phyloP scores from a whole-genome alignment of 495 filamentous ascomycete species.

The Pseudomonodictys pantanalensis region DNA sequence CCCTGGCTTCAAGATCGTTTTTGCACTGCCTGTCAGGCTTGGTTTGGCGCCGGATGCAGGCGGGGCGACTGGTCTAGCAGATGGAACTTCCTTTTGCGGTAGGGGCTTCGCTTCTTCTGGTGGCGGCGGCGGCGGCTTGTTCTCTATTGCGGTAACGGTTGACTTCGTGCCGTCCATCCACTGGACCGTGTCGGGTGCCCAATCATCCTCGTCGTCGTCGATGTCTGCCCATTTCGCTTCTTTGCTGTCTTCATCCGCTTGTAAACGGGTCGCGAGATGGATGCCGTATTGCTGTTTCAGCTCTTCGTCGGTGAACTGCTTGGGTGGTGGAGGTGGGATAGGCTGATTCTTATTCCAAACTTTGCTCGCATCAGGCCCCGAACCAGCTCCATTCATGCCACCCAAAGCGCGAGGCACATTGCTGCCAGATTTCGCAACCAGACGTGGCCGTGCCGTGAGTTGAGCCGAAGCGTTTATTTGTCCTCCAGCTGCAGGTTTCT shows the following conservation, averaged over 20 bases:
- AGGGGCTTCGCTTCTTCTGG: conserved; percentile 32
- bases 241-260: conserved; percentile 75
- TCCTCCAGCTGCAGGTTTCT: conserved; percentile 45
- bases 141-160: conserved; percentile 57
- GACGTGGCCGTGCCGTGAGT: conserved; percentile 54
- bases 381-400: conserved; percentile 46
- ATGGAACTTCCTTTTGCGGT: conserved; percentile 42
- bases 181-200: conserved; percentile 92
- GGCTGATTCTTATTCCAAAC: conserved; percentile 99
- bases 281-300: conserved; percentile 94
- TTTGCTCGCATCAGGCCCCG: conserved; percentile 64
- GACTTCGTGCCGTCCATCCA: conserved; percentile 98
- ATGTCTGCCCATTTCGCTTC: conserved; percentile 98
- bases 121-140: conserved; percentile 40
- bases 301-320: conserved; percentile 96
- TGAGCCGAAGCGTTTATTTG: conserved; percentile 51
- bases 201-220: conserved; percentile 97
- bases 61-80: conserved; percentile 5
- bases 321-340: conserved; percentile 72
- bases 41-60: conserved; percentile 17
- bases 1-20: conserved; percentile 46
- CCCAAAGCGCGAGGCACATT: conserved; percentile 49
- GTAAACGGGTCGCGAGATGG: conserved; percentile 87
- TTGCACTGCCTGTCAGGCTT: conserved; percentile 33
- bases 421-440: conserved; percentile 66